Percentiles rank a stretch among this genome's conserved stretches.
phyloP scores from a whole-genome alignment of 225 moss, liverwort and hornwort genomes.

The Pleurozium schreberi region DNA sequence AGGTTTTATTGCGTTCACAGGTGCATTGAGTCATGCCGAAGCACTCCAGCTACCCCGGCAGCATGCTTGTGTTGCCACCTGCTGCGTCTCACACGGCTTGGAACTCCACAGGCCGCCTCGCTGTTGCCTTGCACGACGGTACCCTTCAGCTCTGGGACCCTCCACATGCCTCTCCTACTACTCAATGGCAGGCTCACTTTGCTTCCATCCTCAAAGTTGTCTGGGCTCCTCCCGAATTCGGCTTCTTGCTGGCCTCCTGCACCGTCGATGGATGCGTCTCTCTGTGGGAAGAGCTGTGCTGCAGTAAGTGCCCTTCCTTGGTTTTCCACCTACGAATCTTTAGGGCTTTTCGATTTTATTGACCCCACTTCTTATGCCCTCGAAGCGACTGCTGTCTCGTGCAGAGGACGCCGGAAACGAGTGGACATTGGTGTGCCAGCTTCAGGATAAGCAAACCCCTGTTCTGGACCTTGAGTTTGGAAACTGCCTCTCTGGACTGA shows the following conservation, averaged over 20 bases:
- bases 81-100: conserved; percentile 16
- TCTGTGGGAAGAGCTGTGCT: conserved; percentile 67
- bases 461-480: conserved; percentile 76
- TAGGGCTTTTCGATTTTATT: not conserved
- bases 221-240: conserved; percentile 86
- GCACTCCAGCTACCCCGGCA: not conserved
- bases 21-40: not conserved
- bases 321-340: not conserved
- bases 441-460: conserved; percentile 32
- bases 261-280: conserved; percentile 55
- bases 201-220: conserved; percentile 54
- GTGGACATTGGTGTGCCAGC: conserved; percentile 57
- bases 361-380: not conserved
- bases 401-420: conserved; percentile 40
- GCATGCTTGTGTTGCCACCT: conserved; percentile 8
- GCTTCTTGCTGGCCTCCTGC: conserved; percentile 75
- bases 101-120: conserved; percentile 23
- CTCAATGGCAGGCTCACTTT: conserved; percentile 41
- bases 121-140: conserved; percentile 16
- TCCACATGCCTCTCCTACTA: not conserved
- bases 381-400: not conserved
- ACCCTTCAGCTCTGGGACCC: conserved; percentile 24
- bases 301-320: not conserved
- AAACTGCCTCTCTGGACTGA: conserved; percentile 62
- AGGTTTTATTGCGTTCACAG: not conserved